Evolutionary conservation across 345 rosid species (phyloP).

Genomic region (Murraya paniculata): DNA sequence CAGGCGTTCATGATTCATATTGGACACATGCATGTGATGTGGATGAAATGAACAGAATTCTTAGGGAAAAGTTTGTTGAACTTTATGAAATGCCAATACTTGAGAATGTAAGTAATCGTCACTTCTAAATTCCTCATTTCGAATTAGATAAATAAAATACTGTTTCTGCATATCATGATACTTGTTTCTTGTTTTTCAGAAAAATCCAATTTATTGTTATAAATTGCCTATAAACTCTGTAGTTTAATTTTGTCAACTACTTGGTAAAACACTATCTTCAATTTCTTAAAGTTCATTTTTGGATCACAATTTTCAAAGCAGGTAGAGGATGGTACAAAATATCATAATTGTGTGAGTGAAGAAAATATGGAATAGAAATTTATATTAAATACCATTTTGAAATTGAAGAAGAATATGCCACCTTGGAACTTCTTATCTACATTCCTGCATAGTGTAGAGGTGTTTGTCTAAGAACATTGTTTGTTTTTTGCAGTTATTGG

Average conservation of each 20-base stretch:
- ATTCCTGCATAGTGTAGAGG: not conserved
- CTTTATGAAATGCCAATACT: slow-evolving; percentile 82
- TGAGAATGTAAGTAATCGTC: slow-evolving; percentile 65
- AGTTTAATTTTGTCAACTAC: not conserved
- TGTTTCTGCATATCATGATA: not conserved
- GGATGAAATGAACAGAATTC: slow-evolving; percentile 73
- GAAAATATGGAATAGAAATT: slow-evolving; percentile 3
- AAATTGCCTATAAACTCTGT: not conserved
- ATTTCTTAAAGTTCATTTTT: not conserved
- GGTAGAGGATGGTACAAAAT: not conserved
- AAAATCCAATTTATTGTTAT: not conserved
- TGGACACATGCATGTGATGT: slow-evolving; percentile 99
- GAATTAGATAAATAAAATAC: not conserved
- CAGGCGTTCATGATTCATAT: slow-evolving; percentile 99
- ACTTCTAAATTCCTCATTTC: not conserved
- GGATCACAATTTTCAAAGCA: not conserved
- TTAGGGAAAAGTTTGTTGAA: slow-evolving; percentile 89
- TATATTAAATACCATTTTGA: not conserved
- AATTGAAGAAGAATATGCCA: not conserved
- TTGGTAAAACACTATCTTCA: not conserved
- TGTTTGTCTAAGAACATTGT: not conserved
- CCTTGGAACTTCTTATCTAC: not conserved
- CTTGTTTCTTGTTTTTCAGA: not conserved
- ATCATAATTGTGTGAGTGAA: not conserved
- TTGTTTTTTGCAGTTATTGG: slow-evolving; percentile 53